Evolutionary conservation across 2,329 filamentous ascomycete genomes (phyloP).

Genomic region (Fonsecaea erecta): DNA sequence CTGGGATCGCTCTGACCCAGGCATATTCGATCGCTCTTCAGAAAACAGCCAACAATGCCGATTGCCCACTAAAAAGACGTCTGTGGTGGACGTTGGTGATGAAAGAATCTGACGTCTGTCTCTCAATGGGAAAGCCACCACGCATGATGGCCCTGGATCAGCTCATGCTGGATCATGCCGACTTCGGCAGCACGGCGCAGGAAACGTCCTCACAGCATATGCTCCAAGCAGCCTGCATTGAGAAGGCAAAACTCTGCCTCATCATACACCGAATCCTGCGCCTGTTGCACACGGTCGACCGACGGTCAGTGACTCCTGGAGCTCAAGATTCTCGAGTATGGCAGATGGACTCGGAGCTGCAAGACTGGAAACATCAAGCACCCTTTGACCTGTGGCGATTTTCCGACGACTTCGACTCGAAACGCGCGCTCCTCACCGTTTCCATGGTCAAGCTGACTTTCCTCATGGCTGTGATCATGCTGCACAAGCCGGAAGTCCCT

Average conservation of each 20-base stretch:
- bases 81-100: conserved; percentile 16
- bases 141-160: conserved; percentile 2
- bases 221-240: conserved; percentile 3
- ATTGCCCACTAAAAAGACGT: conserved; percentile 5
- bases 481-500: conserved; percentile 15
- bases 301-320: neutral
- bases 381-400: conserved; percentile 9
- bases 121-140: conserved; percentile 12
- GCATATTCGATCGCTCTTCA: conserved; percentile 8
- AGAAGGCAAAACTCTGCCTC: conserved; percentile 2
- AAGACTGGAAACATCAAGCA: conserved; percentile 11
- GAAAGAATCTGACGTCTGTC: conserved; percentile 14
- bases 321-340: conserved; percentile 4
- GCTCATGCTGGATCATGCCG: conserved; percentile 3
- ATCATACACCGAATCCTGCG: conserved; percentile 7
- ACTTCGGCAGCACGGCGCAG: neutral
- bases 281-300: conserved; percentile 1
- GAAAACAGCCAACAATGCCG: neutral
- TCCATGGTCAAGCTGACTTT: conserved; percentile 6
- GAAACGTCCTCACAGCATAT: neutral
- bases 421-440: neutral
- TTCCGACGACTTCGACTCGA: conserved; percentile 8
- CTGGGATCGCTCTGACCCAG: conserved; percentile 9
- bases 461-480: conserved; percentile 13
- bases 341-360: conserved; percentile 13